A percentile compares a stretch with the other conserved stretches of the same genome.
Evolutionary conservation across 768 basidiomycete genomes (phyloP).

Genomic region (Pleurotus eryngii): DNA sequence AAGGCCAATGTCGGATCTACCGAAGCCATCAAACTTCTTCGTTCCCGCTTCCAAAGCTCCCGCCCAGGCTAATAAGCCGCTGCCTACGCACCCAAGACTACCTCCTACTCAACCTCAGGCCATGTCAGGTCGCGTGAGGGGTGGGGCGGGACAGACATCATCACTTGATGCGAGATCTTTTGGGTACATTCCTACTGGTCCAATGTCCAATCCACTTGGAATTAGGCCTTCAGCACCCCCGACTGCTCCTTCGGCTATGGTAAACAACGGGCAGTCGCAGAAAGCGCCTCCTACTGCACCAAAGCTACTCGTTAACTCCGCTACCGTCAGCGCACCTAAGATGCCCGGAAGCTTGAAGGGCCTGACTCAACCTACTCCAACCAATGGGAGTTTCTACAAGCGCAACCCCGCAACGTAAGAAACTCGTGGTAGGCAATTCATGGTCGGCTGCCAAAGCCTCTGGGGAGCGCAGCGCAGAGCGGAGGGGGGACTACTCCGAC

Average conservation of each 20-base stretch:
- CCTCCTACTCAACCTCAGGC: conserved; percentile 5
- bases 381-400: not conserved
- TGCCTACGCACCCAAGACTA: not conserved
- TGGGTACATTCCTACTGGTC: conserved; percentile 37
- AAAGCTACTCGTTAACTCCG: not conserved
- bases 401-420: conserved; percentile 13
- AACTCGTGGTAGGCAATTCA: conserved; percentile 43
- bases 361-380: conserved; percentile 10
- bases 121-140: not conserved
- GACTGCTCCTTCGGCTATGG: not conserved
- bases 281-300: conserved; percentile 25
- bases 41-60: not conserved
- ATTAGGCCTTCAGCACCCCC: conserved; percentile 44
- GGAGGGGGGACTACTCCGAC: not conserved
- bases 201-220: conserved; percentile 49
- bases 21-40: not conserved
- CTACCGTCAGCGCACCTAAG: not conserved
- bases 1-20: not conserved
- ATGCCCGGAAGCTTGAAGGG: conserved; percentile 10
- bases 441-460: conserved; percentile 37
- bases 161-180: conserved; percentile 35
- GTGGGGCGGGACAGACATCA: conserved; percentile 13
- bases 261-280: not conserved
- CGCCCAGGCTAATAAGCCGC: not conserved
- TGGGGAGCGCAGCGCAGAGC: not conserved